Base-by-base conservation (phyloP, 164 flowering plant species). In the Stephania japonica region DNA sequence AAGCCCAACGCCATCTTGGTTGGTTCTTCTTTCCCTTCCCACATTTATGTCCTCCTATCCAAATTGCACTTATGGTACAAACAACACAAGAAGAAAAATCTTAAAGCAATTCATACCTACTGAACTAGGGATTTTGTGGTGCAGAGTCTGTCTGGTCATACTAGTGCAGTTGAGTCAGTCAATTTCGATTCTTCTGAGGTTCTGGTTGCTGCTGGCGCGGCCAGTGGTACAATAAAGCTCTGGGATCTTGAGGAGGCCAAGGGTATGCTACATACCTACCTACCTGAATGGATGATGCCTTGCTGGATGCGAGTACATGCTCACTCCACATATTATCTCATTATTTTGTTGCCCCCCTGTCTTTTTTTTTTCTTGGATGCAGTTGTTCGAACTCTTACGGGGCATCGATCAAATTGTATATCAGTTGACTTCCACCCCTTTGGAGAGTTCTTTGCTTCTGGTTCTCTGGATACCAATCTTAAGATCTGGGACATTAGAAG, bases 401-500 rank as follows among this genome's bases (percentile, higher is more conserved):
- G 99, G 42, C 99, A 96, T 76, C 80, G 98, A 75, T 96, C 99
- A 62, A 93, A 93, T 78, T 96, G 99, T 77, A 89, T 89, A 75
- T 91, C 99, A 44, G 90, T 96, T 78, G 99, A 96, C 78, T 96
- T 96, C 80, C 99, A 96, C 80, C 99, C 99, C 10, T 96, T 96
- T 84, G 99, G 99, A 8, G 99, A 96, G 82, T 96, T 96, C 83
- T 96, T 96, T 84, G 99, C 99, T 70, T 96, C 99, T 73, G 99
- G 99, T 8, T 96, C 99, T 56, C 84, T 92, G 77, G 99, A 96
- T 78, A 96, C 99, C 49, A 96, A 93, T 82, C 89, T 96, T 61
- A 96, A 96, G 83, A 96, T 96, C 78, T 96, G 99, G 99, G 99
- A 96, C 81, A 96, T 96, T 67, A 85, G 99, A 76, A 90, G 91